phyloP scores from a whole-genome alignment of 257 asterid species.

The Ligustrum vulgare region DNA sequence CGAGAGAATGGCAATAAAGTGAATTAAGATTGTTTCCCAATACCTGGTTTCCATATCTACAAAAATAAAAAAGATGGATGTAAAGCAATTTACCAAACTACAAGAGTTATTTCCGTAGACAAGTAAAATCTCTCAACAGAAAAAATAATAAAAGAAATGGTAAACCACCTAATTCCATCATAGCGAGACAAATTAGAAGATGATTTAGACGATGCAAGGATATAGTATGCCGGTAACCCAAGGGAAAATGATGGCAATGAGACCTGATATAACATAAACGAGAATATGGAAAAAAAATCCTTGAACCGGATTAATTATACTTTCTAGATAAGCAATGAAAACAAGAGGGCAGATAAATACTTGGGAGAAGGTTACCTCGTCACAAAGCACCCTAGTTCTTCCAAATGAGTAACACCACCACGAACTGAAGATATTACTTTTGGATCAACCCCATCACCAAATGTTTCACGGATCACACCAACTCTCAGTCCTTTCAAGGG shows the following conservation, averaged over 20 bases:
- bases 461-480: constrained; percentile 90
- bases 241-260: constrained; percentile 90
- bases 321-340: constrained; percentile 15
- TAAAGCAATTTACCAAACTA: background rate
- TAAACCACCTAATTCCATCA: constrained; percentile 80
- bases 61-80: background rate
- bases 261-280: constrained; percentile 50
- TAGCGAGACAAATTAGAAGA: constrained; percentile 98
- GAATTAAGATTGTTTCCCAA: constrained; percentile 71
- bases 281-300: constrained; percentile 15
- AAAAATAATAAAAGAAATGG: constrained; percentile 4
- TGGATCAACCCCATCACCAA: constrained; percentile 78
- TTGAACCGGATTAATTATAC: background rate
- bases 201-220: constrained; percentile 92
- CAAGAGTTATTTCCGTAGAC: constrained; percentile 1
- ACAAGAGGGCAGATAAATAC: constrained; percentile 1
- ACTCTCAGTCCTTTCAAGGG: constrained; percentile 87
- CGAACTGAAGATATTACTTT: constrained; percentile 69
- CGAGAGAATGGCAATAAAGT: constrained; percentile 86
- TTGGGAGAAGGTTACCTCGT: constrained; percentile 57
- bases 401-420: constrained; percentile 80
- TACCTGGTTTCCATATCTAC: constrained; percentile 84
- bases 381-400: constrained; percentile 75
- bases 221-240: constrained; percentile 95
- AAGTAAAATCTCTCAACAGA: background rate